phyloP scores from a whole-genome alignment of 306 rosid genomes.

The Fagus crenata region DNA sequence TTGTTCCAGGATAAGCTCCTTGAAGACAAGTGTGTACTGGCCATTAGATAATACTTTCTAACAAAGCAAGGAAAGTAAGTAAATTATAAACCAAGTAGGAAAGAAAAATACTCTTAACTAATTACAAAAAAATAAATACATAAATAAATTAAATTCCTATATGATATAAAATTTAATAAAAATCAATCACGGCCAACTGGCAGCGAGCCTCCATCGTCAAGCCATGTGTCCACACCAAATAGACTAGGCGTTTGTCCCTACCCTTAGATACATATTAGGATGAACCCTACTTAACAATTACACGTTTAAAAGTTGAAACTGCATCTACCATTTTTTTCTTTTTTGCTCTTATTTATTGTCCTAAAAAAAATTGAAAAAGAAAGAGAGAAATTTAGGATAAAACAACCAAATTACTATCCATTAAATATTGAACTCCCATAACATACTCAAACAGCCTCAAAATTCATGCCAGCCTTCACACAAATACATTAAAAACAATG shows the following conservation, averaged over 20 bases:
- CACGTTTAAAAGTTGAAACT: background rate
- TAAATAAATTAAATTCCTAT: too few species aligned
- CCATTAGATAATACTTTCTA: too few species aligned
- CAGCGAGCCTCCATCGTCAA: too few species aligned
- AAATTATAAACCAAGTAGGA: too few species aligned
- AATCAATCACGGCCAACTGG: too few species aligned
- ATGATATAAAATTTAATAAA: too few species aligned
- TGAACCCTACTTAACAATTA: background rate
- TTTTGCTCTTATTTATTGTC: background rate
- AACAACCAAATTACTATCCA: background rate
- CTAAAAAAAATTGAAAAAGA: background rate
- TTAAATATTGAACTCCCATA: background rate
- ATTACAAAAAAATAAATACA: too few species aligned
- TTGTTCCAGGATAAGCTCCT: background rate
- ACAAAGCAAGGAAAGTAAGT: too few species aligned
- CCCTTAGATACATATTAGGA: background rate
- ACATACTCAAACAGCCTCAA: background rate
- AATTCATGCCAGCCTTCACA: background rate
- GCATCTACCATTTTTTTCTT: background rate
- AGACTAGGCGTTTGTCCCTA: background rate
- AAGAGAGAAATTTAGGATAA: background rate
- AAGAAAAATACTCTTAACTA: too few species aligned
- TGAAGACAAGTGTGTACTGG: too few species aligned
- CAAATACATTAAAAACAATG: background rate
- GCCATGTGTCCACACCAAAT: too few species aligned